Evolutionary conservation across 768 basidiomycete species (phyloP), one percentile per base, ranked within the genome.

Genomic region (Boletus barrowsii): DNA sequence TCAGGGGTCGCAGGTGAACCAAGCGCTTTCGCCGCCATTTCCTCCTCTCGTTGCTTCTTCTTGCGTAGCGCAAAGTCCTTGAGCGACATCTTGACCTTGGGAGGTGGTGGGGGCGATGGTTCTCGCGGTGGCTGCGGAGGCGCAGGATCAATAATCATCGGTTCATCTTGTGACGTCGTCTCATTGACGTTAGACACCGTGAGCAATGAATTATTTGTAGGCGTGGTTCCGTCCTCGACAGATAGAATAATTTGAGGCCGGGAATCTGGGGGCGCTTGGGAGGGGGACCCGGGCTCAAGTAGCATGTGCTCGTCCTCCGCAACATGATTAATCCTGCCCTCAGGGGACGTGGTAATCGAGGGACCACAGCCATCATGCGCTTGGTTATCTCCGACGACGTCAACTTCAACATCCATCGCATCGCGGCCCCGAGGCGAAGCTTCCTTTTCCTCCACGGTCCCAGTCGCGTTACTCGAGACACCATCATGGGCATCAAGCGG

Each of bases 51-150:
- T 59, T 77, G 74, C 65, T 77, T 79, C 73, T 77, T 79, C 75
- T 77, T 83, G 52, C 83, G 68, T 30, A 79, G 51, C 30, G 76
- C 79, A 59, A 83, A 85, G 56, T 85, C 83, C 59, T 79, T 80
- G 45, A 85, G 64, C 0, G 83, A 80, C 67, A 83, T 60, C 54
- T 77, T 76, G 58, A 83, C 82, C 42, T 83, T 82, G 45, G 81
- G 80, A 13, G 69, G 68, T 7, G 71, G 70, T 13, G 67, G 70
- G 0, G 69, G 68, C 2, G 71, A 74, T 2, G 58, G 61, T 5
- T 61, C 66, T 17, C 40, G 59, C 35, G 46, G 11, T 22, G 48
- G 51, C 18, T 49, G 57, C 3, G 45, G 26, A 37, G 56, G 47
- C 13, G 46, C 64, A 17, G 48, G 22, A 18, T 59, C 53, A 18